Percentiles rank a stretch among this genome's conserved stretches.
Conservation (phyloP, 2,329 filamentous ascomycete genomes). For the Graphilbum sp. region DNA sequence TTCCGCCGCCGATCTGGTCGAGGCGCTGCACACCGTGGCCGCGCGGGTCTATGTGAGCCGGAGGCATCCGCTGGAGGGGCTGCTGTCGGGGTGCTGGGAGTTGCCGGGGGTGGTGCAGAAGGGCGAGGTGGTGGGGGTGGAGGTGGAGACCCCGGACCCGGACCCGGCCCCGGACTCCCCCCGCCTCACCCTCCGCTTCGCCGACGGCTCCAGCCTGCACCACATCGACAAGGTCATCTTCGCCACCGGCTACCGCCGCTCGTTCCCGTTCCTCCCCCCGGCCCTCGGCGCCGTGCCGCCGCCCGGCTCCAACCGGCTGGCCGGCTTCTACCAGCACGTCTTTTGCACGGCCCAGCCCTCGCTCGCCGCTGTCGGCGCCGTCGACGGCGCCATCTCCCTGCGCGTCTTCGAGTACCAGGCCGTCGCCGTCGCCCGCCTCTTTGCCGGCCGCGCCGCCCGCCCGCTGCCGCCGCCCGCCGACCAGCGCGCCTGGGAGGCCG, state of each 20-base stretch:
- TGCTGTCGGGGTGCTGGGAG: conserved; percentile 32
- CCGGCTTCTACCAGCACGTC: conserved; percentile 26
- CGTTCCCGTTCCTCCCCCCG: conserved; percentile 39
- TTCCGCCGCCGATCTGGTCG: conserved; percentile 39
- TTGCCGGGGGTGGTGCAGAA: conserved; percentile 29
- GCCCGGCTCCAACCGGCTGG: conserved; percentile 29
- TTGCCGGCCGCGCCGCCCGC: conserved; percentile 15
- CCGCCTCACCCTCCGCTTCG: conserved; percentile 30
- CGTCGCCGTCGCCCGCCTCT: conserved; percentile 17
- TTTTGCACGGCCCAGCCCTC: conserved; percentile 20
- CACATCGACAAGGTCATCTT: conserved; percentile 50
- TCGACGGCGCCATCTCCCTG: conserved; percentile 20
- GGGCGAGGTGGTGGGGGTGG: conserved; percentile 19
- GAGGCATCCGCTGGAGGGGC: conserved; percentile 15
- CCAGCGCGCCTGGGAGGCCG: conserved; percentile 17
- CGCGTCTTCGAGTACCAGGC: conserved; percentile 22
- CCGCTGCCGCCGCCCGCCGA: conserved; percentile 13
- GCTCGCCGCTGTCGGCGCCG: conserved; percentile 19
- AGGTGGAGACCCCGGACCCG: conserved; percentile 20
- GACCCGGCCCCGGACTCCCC: conserved; percentile 21
- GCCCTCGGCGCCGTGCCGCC: conserved; percentile 12
- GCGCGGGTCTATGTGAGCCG: conserved; percentile 31
- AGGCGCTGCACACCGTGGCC: conserved; percentile 30
- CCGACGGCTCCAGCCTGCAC: conserved; percentile 33
- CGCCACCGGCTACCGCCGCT: conserved; percentile 52